Conservation (phyloP, 2,329 filamentous ascomycete species). For the Xylariaceae sp. region DNA sequence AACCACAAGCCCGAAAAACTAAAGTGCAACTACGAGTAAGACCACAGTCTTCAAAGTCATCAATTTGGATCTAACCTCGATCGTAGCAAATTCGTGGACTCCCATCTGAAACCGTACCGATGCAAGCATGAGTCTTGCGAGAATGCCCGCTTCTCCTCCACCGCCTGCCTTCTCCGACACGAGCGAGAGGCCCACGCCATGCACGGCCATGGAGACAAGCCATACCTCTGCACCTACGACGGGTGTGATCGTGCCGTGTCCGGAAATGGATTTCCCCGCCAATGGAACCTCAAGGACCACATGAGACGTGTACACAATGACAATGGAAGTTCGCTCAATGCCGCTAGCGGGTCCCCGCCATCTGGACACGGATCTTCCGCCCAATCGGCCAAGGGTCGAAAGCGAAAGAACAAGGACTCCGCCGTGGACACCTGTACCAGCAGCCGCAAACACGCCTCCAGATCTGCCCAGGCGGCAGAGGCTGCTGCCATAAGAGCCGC, state of each 20-base stretch:
- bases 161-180: slow-evolving; percentile 90
- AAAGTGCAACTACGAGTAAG: slow-evolving; percentile 99
- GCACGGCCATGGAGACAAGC: slow-evolving; percentile 92
- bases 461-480: slow-evolving; percentile 39
- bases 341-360: slow-evolving; percentile 45
- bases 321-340: slow-evolving; percentile 44
- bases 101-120: slow-evolving; percentile 92
- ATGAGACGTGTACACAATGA: slow-evolving; percentile 92
- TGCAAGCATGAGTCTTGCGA: slow-evolving; percentile 87
- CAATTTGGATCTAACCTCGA: slow-evolving; percentile 19
- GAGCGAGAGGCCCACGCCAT: slow-evolving; percentile 95
- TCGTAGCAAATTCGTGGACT: slow-evolving; percentile 91
- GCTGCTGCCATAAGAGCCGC: slow-evolving; percentile 41
- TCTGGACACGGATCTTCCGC: slow-evolving; percentile 38
- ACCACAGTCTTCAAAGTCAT: slow-evolving; percentile 19
- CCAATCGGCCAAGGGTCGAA: slow-evolving; percentile 53
- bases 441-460: slow-evolving; percentile 55
- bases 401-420: slow-evolving; percentile 58
- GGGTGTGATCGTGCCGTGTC: slow-evolving; percentile 82
- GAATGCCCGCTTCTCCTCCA: slow-evolving; percentile 89
- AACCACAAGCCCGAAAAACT: slow-evolving; percentile 92
- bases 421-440: slow-evolving; percentile 43
- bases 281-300: slow-evolving; percentile 96
- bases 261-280: slow-evolving; percentile 88
- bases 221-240: slow-evolving; percentile 84